These are phyloP conservation scores for Calonectria multiphialidica DNA, from an alignment of 2,329 filamentous ascomycete species.

Conservation along the genomic window DNA sequence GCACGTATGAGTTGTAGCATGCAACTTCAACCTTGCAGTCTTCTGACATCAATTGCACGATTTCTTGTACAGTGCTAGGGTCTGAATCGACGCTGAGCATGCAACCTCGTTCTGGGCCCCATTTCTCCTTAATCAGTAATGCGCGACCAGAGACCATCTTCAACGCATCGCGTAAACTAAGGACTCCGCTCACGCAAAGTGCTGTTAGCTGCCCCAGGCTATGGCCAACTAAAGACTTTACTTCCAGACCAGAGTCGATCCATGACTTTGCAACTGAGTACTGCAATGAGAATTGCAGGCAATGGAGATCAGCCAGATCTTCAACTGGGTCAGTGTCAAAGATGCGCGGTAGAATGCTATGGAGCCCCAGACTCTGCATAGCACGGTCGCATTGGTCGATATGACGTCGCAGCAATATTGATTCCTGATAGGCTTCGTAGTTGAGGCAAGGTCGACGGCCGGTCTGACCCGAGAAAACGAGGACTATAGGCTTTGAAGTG, in stretches of 20 bases:
- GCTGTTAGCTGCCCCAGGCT: neutral
- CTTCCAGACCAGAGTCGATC: neutral
- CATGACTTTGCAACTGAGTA: neutral
- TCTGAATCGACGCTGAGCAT: neutral
- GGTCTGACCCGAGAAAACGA: neutral
- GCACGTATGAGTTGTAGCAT: neutral
- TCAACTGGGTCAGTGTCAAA: neutral
- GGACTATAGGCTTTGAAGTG: neutral
- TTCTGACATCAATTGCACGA: neutral
- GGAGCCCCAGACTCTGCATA: neutral
- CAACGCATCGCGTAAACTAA: neutral
- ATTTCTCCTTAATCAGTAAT: neutral
- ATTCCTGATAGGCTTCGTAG: neutral
- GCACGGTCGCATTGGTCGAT: neutral
- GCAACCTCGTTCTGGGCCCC: neutral
- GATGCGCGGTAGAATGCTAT: neutral
- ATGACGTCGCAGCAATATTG: neutral
- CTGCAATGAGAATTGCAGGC: neutral
- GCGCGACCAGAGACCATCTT: neutral
- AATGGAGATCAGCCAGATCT: neutral
- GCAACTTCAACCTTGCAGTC: neutral
- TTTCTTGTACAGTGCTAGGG: neutral
- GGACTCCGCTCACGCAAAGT: neutral
- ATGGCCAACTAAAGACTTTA: neutral
- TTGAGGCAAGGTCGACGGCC: neutral